These are phyloP conservation scores for Santalum album DNA, from an alignment of 164 flowering plant species.

Conservation along the genomic window DNA sequence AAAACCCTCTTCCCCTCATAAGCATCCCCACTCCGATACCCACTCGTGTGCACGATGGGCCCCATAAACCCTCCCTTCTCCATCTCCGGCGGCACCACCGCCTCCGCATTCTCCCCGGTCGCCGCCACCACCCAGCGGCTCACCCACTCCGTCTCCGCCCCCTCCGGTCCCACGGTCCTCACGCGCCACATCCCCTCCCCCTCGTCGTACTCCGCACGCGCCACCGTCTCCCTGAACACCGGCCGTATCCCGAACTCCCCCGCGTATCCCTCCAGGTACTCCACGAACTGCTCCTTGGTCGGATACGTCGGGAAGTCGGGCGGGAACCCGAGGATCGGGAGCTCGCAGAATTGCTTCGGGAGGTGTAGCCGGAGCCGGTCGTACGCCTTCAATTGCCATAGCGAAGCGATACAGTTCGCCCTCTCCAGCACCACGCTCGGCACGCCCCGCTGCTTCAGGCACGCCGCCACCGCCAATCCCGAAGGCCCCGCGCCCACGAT, in stretches of 20 bases:
- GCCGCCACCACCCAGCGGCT: conserved; percentile 4
- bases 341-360: conserved; percentile 68
- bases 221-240: conserved; percentile 33
- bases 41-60: background rate
- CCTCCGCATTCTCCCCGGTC: conserved; percentile 3
- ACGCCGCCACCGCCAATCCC: conserved; percentile 60
- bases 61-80: background rate
- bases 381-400: conserved; percentile 65
- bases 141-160: background rate
- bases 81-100: conserved; percentile 3
- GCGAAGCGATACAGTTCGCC: conserved; percentile 55
- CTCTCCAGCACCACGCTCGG: conserved; percentile 46
- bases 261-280: conserved; percentile 39
- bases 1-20: background rate
- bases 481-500: conserved; percentile 81
- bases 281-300: conserved; percentile 40
- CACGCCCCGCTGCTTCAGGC: conserved; percentile 38
- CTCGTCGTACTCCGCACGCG: conserved; percentile 32
- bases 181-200: conserved; percentile 44
- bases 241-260: conserved; percentile 34
- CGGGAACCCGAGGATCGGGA: conserved; percentile 56
- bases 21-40: background rate
- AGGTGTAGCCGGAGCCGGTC: conserved; percentile 62
- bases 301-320: conserved; percentile 51
- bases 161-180: conserved; percentile 13